phyloP scores from a whole-genome alignment of 331 rosid genomes.

The Malus hybrid region DNA sequence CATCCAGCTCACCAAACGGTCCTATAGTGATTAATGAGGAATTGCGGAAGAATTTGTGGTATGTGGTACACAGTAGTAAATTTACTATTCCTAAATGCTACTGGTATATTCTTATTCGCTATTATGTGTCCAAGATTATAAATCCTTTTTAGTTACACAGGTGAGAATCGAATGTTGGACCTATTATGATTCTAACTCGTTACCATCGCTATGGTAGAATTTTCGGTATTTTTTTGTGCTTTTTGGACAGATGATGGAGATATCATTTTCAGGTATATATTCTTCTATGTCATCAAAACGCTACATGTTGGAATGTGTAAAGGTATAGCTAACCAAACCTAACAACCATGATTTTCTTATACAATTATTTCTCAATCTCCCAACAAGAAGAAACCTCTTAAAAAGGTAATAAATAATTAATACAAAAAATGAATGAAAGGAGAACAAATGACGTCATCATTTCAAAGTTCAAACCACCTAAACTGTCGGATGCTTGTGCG shows the following conservation, averaged over 20 bases:
- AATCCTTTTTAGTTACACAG: no score
- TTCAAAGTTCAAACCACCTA: conserved; percentile 1
- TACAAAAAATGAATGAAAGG: background rate
- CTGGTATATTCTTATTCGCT: background rate
- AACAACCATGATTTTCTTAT: background rate
- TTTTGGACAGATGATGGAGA: no score
- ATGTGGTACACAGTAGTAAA: no score
- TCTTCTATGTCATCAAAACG: no score
- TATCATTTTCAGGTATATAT: no score
- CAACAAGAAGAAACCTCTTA: background rate
- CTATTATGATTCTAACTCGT: no score
- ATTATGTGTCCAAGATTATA: no score
- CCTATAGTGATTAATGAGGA: background rate
- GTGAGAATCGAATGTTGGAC: no score
- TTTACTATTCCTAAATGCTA: background rate
- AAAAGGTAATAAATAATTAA: background rate
- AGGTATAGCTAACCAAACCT: background rate
- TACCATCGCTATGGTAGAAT: no score
- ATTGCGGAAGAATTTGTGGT: background rate
- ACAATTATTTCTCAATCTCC: background rate
- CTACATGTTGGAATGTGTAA: background rate
- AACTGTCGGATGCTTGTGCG: conserved; percentile 23
- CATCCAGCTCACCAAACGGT: no score
- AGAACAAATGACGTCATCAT: background rate
- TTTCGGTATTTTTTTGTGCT: no score